These are phyloP conservation scores for Haberlea rhodopensis DNA, from an alignment of 257 asterid species.

Conservation along the genomic window DNA sequence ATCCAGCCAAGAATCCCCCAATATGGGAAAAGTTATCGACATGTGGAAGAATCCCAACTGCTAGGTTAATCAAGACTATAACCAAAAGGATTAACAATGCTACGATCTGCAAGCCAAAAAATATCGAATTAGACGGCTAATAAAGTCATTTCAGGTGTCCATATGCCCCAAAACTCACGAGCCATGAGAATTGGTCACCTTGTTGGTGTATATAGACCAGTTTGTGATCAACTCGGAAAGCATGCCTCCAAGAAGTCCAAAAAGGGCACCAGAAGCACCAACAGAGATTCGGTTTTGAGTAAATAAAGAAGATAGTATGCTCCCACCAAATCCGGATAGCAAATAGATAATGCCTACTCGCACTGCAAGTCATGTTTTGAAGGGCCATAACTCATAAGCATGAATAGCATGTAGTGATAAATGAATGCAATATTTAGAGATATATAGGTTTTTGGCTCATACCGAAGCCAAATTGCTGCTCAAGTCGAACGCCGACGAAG, in stretches of 20 bases:
- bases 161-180: not conserved
- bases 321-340: slow-evolving; percentile 82
- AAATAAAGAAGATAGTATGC: slow-evolving; percentile 65
- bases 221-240: slow-evolving; percentile 83
- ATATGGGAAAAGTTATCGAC: slow-evolving; percentile 83
- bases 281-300: slow-evolving; percentile 55
- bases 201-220: slow-evolving; percentile 83
- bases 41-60: slow-evolving; percentile 76
- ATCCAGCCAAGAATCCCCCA: slow-evolving; percentile 86
- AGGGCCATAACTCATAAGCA: not conserved
- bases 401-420: not conserved
- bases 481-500: slow-evolving; percentile 82
- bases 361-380: slow-evolving; percentile 37
- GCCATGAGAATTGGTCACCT: slow-evolving; percentile 35
- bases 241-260: slow-evolving; percentile 96
- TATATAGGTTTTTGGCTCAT: slow-evolving; percentile 24
- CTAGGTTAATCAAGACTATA: slow-evolving; percentile 61
- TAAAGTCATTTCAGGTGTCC: not conserved
- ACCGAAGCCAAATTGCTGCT: slow-evolving; percentile 92
- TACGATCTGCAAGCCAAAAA: slow-evolving; percentile 47
- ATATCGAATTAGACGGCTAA: not conserved
- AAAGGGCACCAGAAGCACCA: slow-evolving; percentile 96
- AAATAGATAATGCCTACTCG: slow-evolving; percentile 65
- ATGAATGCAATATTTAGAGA: too few relatives aligned
- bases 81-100: slow-evolving; percentile 67